These are phyloP conservation scores for Tolypocladium cylindrosporum DNA, from an alignment of 2,329 filamentous ascomycete genomes.

Conservation along the genomic window DNA sequence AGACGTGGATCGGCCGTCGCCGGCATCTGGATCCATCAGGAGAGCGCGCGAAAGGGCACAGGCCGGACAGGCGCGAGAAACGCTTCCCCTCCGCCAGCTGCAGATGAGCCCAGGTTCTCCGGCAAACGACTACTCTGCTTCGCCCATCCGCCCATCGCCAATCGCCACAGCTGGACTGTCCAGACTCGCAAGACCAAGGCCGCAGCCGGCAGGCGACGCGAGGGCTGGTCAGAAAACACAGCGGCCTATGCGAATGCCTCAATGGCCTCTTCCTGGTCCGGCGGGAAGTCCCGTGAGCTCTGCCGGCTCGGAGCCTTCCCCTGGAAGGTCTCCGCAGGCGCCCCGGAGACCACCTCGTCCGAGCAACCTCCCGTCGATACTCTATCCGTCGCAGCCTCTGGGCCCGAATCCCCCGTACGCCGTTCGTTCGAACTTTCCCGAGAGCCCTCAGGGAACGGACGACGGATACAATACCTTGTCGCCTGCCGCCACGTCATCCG, in stretches of 20 bases:
- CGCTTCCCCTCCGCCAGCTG: slow-evolving; percentile 9
- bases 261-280: slow-evolving; percentile 42
- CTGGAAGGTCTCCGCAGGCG: slow-evolving; percentile 35
- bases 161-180: slow-evolving; percentile 4
- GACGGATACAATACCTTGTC: slow-evolving; percentile 29
- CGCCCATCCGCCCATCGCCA: not conserved
- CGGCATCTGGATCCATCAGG: slow-evolving; percentile 38
- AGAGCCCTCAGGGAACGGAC: slow-evolving; percentile 21
- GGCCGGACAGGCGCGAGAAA: slow-evolving; percentile 22
- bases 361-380: slow-evolving; percentile 47
- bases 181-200: slow-evolving; percentile 9
- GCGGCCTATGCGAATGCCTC: slow-evolving; percentile 39
- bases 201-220: slow-evolving; percentile 13
- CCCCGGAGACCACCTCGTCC: slow-evolving; percentile 51
- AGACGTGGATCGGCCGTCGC: slow-evolving; percentile 36
- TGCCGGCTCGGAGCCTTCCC: slow-evolving; percentile 30
- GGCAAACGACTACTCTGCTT: not conserved
- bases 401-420: slow-evolving; percentile 44
- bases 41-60: slow-evolving; percentile 44
- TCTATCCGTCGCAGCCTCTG: slow-evolving; percentile 45
- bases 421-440: slow-evolving; percentile 18
- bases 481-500: slow-evolving; percentile 39
- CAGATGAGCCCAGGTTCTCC: slow-evolving; percentile 8
- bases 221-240: slow-evolving; percentile 28
- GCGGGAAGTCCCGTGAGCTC: slow-evolving; percentile 21